Base-by-base conservation (phyloP, 169 alveolate genomes). In the Sarcocystis neurona region DNA sequence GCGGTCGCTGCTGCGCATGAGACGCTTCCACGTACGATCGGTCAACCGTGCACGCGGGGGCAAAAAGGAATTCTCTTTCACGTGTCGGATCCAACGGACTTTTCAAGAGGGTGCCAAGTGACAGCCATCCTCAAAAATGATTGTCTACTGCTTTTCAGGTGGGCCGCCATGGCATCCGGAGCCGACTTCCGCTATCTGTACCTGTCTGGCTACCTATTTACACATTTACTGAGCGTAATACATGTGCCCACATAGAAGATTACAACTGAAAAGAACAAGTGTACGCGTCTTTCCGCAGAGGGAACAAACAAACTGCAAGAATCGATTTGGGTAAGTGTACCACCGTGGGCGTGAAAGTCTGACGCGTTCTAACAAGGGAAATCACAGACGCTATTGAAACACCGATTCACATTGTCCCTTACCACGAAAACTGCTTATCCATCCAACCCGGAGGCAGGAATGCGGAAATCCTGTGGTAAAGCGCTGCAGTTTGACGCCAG, bases 351-450 rank as follows among this genome's bases (percentile, higher is more conserved):
- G n/a, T n/a, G n/a, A n/a, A n/a, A n/a, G n/a, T n/a, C n/a, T n/a
- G n/a, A n/a, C n/a, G n/a, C n/a, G n/a, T n/a, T n/a, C n/a, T n/a
- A n/a, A n/a, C n/a, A n/a, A n/a, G n/a, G n/a, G n/a, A n/a, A n/a
- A 32, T 0, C 30, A 1, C 78, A 84, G 88, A 89, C 23, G 79
- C 92, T 34, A 80, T 89, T 41, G 88, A 89, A 47, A 89, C 92
- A 18, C 92, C 92, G 12, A 46, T 89, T 15, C 90, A 89, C 53
- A 70, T 80, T 18, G 89, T 89, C 6, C 92, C 89, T 5, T 56
- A 89, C 68, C 80, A 77, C 30, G 48, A 48, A 23, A 79, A 66
- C 2, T 89, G 92, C 58, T 23, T 89, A 10, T 34, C 92, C 10
- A 46, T 89, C 2, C 63, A 79, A 32, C 92, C 75, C 43, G 92